Base-by-base conservation (phyloP, 73 alveolate genomes). In the Paramecium sonneborni region DNA sequence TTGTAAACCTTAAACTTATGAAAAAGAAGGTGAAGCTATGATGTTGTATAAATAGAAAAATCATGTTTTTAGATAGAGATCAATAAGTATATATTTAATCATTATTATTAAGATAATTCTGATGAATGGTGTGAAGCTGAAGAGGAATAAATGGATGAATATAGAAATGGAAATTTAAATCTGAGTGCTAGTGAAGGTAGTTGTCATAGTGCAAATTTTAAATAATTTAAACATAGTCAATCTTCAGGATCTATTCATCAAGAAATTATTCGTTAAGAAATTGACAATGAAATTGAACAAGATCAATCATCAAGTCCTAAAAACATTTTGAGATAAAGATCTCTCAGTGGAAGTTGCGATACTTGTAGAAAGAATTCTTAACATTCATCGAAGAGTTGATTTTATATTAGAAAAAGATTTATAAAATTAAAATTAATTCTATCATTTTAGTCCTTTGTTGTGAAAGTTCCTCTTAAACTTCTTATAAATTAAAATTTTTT, bases 401-500 rank as follows among this genome's bases (percentile, higher is more conserved):
- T n/a, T n/a, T n/a, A n/a, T n/a, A n/a, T n/a, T n/a, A n/a, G n/a
- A n/a, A n/a, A n/a, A n/a, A n/a, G n/a, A n/a, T n/a, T n/a, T n/a
- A n/a, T n/a, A n/a, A n/a, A n/a, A n/a, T n/a, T n/a, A n/a, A n/a
- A n/a, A 52, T 52, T 52, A n/a, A 52, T 52, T 15, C 23, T 52
- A 20, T 57, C 57, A 32, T 62, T 62, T 62, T 30, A 23, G 12
- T 26, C 84, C 84, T 86, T 86, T 86, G 15, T 41, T 62, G 41
- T 20, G 10, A 39, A 14, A 88, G 46, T 35, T 70, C 70, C 21
- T 88, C 94, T 48, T 69, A 28, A 44, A 88, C 90, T 88, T 88
- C 94, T 20, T 70, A 57, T 20, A 57, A 69, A 15, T 55, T 69
- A 11, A 70, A 32, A 70, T 72, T 76, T 62, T 88, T 84, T 38